phyloP scores from a whole-genome alignment of 1,284 basidiomycete genomes.

The Sporisorium scitamineum region DNA sequence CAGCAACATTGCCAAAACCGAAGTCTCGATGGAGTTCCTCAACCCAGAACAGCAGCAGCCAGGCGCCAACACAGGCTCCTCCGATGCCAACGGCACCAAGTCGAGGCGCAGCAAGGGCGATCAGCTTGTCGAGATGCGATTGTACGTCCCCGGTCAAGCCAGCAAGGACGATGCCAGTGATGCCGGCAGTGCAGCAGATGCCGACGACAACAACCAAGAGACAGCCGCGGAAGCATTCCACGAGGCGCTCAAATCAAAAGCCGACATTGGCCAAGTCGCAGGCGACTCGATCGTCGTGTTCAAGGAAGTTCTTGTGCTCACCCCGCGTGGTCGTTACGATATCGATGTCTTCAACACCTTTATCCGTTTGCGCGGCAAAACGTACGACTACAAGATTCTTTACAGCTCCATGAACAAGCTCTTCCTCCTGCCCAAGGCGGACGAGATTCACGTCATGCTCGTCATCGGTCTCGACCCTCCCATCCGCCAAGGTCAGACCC shows the following conservation, averaged over 20 bases:
- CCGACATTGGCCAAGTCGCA: slow-evolving; percentile 90
- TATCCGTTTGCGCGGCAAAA: slow-evolving; percentile 93
- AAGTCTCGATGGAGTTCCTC: slow-evolving; percentile 95
- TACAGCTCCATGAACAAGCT: slow-evolving; percentile 89
- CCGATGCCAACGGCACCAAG: slow-evolving; percentile 48
- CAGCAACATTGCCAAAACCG: slow-evolving; percentile 96
- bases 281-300: slow-evolving; percentile 95
- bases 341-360: slow-evolving; percentile 98
- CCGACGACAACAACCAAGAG: slow-evolving; percentile 73
- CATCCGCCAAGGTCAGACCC: slow-evolving; percentile 96
- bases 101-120: slow-evolving; percentile 59
- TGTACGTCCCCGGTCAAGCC: slow-evolving; percentile 88
- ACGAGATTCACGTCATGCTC: slow-evolving; percentile 95
- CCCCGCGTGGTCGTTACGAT: slow-evolving; percentile 93
- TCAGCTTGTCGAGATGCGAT: slow-evolving; percentile 94
- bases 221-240: slow-evolving; percentile 96
- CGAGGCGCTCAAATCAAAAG: slow-evolving; percentile 94
- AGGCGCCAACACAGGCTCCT: slow-evolving; percentile 65
- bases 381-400: slow-evolving; percentile 98
- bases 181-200: slow-evolving; percentile 72
- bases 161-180: slow-evolving; percentile 72
- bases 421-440: slow-evolving; percentile 91
- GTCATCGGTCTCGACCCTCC: slow-evolving; percentile 77
- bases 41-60: slow-evolving; percentile 71
- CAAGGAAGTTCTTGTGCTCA: slow-evolving; percentile 95